A percentile compares a stretch with the other conserved stretches of the same genome.
phyloP scores from a whole-genome alignment of 2,329 filamentous ascomycete genomes.

The Fusarium vanettenii region DNA sequence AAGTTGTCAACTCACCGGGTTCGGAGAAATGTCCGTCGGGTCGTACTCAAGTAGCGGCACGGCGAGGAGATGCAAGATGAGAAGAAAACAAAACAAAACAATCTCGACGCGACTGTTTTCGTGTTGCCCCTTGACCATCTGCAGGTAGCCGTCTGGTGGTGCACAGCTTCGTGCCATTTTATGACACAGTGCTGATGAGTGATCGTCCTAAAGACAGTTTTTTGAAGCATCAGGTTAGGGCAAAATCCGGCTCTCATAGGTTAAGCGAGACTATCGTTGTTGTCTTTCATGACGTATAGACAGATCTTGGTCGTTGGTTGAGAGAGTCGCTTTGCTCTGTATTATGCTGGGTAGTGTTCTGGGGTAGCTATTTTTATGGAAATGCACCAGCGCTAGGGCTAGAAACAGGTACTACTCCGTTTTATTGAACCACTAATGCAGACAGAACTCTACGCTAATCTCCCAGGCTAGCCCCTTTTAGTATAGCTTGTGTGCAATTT shows the following conservation, averaged over 20 bases:
- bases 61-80: neutral
- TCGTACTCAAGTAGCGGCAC: neutral
- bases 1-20: neutral
- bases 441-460: rapidly evolving
- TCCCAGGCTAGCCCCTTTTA: rapidly evolving
- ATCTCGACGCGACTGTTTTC: neutral
- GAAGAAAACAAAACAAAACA: neutral
- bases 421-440: neutral
- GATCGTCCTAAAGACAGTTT: neutral
- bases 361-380: neutral
- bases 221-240: neutral
- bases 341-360: neutral
- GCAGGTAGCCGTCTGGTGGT: neutral
- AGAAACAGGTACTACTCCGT: neutral
- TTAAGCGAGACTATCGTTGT: neutral
- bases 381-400: neutral
- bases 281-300: neutral
- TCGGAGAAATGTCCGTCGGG: neutral
- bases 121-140: neutral
- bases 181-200: neutral
- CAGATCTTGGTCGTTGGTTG: neutral
- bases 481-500: too few species aligned
- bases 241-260: neutral
- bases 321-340: neutral
- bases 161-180: neutral